phyloP scores from a whole-genome alignment of 108 stramenopile genomes.

The Discostella stelligeroides region DNA sequence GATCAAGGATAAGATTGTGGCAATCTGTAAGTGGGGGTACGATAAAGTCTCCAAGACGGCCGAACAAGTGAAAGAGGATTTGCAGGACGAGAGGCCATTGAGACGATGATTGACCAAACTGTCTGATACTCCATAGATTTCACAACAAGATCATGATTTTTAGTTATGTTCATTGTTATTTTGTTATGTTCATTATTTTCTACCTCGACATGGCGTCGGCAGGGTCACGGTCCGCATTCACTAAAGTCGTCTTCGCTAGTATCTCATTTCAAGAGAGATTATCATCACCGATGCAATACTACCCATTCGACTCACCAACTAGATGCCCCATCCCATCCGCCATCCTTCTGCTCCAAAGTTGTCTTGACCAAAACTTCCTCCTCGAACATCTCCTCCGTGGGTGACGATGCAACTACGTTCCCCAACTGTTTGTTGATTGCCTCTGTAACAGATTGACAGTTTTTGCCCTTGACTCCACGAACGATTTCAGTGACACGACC shows the following conservation, averaged over 20 bases:
- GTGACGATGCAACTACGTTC: conserved; percentile 57
- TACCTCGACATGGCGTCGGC: too few species aligned
- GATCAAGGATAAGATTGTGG: conserved; percentile 71
- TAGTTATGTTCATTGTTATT: too few species aligned
- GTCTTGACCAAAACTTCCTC: conserved; percentile 65
- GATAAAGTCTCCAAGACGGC: conserved; percentile 53
- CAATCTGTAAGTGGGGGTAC: conserved; percentile 52
- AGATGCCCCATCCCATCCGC: conserved; percentile 47
- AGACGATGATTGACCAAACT: conserved; percentile 2
- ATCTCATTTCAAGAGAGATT: too few species aligned
- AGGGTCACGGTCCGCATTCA: too few species aligned
- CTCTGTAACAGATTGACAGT: conserved; percentile 76
- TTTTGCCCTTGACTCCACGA: conserved; percentile 76
- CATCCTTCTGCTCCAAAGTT: conserved; percentile 50
- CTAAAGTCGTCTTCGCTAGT: too few species aligned
- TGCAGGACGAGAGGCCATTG: conserved; percentile 23
- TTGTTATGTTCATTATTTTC: too few species aligned
- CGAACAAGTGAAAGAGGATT: conserved; percentile 39
- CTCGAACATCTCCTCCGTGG: conserved; percentile 89
- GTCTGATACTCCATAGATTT: background rate
- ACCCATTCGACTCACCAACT: conserved; percentile 49
- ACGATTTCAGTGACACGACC: conserved; percentile 87
- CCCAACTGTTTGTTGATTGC: conserved; percentile 76
- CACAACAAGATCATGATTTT: background rate
- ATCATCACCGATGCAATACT: too few species aligned